phyloP scores from a whole-genome alignment of 2,329 filamentous ascomycete species.

The Clathrospora elynae region DNA sequence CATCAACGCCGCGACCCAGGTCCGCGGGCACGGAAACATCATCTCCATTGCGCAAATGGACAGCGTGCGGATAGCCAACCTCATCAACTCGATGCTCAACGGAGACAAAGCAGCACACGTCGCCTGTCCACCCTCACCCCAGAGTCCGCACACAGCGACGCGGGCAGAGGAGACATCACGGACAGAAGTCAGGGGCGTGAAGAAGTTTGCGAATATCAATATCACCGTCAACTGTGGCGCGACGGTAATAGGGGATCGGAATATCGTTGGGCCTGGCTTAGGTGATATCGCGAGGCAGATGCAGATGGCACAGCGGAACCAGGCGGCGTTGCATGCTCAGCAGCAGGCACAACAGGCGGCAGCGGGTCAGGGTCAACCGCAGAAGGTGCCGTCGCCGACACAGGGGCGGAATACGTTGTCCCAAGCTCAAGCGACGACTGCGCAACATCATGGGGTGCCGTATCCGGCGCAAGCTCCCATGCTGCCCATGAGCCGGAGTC shows the following conservation, averaged over 20 bases:
- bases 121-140: background rate
- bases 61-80: conserved; percentile 33
- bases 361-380: conserved; percentile 7
- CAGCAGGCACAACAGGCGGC: conserved; percentile 11
- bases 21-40: conserved; percentile 43
- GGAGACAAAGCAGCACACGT: conserved; percentile 7
- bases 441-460: conserved; percentile 6
- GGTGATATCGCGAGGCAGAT: conserved; percentile 44
- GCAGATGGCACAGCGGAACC: conserved; percentile 37
- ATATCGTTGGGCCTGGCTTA: conserved; percentile 43
- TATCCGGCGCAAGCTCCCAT: conserved; percentile 20
- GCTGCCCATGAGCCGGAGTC: conserved; percentile 40
- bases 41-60: conserved; percentile 43
- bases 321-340: conserved; percentile 22
- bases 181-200: conserved; percentile 13
- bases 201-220: conserved; percentile 28
- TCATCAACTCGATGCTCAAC: conserved; percentile 31
- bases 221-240: conserved; percentile 45
- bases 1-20: conserved; percentile 43
- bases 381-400: conserved; percentile 6
- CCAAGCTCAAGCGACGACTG: conserved; percentile 11
- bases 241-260: conserved; percentile 43
- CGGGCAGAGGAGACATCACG: conserved; percentile 9
- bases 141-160: conserved; percentile 9
- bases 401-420: conserved; percentile 5